Percentiles rank a stretch among this genome's conserved stretches.
Evolutionary conservation across 179 eudicot species (phyloP).

Genomic region (Vitellaria paradoxa): DNA sequence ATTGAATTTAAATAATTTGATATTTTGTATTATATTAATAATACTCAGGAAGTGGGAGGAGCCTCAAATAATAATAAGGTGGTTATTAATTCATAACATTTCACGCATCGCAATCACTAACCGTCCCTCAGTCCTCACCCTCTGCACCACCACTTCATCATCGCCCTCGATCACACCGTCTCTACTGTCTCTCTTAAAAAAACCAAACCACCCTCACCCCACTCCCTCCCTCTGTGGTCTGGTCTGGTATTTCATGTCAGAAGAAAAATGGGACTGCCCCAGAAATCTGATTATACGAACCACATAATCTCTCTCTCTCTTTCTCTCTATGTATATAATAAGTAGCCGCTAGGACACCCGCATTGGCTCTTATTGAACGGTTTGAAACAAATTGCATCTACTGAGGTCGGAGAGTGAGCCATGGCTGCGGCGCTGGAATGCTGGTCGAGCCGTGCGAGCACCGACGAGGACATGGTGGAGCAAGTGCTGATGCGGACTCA

Average conservation of each 20-base stretch:
- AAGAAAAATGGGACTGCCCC: slow-evolving; percentile 2
- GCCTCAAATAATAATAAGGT: too few relatives aligned
- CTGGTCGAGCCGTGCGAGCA: slow-evolving; percentile 82
- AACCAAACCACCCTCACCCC: not conserved
- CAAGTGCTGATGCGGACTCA: slow-evolving; percentile 72
- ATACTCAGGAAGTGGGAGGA: too few relatives aligned
- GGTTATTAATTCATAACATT: too few relatives aligned
- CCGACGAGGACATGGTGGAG: slow-evolving; percentile 81
- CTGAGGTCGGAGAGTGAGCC: not conserved
- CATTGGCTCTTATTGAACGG: not conserved
- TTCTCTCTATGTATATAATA: not conserved
- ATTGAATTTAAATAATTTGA: too few relatives aligned
- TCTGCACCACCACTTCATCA: not conserved
- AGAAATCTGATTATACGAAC: not conserved
- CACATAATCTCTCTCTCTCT: not conserved
- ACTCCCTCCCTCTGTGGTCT: not conserved
- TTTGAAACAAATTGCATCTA: not conserved
- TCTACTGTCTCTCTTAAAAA: not conserved
- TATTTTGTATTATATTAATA: too few relatives aligned
- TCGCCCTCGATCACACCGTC: not conserved
- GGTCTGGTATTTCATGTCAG: slow-evolving; percentile 9
- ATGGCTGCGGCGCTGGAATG: slow-evolving; percentile 95
- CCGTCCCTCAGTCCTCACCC: too few relatives aligned
- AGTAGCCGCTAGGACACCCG: not conserved
- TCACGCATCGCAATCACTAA: too few relatives aligned